phyloP scores from a whole-genome alignment of 2,329 filamentous ascomycete genomes.

The Calonectria hongkongensis region DNA sequence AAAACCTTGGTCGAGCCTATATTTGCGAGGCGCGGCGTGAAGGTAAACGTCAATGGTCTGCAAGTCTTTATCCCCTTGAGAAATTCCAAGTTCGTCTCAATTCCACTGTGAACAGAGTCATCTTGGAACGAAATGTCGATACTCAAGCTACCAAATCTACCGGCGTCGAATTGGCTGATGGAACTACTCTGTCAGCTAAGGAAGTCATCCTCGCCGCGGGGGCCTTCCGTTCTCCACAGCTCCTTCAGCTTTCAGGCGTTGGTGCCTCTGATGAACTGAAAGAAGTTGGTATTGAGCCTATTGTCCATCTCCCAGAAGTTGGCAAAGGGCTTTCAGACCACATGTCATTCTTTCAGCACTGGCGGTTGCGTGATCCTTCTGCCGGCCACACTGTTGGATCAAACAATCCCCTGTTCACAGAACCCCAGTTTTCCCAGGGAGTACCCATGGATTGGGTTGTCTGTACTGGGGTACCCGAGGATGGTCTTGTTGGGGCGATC shows the following conservation, averaged over 20 bases:
- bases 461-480: slow-evolving; percentile 51
- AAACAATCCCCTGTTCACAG: slow-evolving; percentile 58
- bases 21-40: slow-evolving; percentile 53
- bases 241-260: slow-evolving; percentile 69
- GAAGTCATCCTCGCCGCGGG: slow-evolving; percentile 70
- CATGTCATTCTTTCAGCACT: slow-evolving; percentile 53
- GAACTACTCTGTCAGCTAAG: slow-evolving; percentile 48
- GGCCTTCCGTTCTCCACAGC: slow-evolving; percentile 66
- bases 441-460: slow-evolving; percentile 62
- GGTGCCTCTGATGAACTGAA: slow-evolving; percentile 63
- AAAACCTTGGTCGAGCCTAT: slow-evolving; percentile 58
- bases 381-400: slow-evolving; percentile 59
- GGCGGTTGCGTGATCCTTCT: slow-evolving; percentile 58
- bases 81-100: slow-evolving; percentile 51
- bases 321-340: slow-evolving; percentile 64
- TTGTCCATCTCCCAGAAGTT: slow-evolving; percentile 67
- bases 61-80: slow-evolving; percentile 50
- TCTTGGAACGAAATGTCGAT: slow-evolving; percentile 34
- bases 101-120: slow-evolving; percentile 48
- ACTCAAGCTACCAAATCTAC: slow-evolving; percentile 42
- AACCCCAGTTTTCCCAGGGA: slow-evolving; percentile 61
- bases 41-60: slow-evolving; percentile 51
- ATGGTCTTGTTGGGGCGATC: slow-evolving; percentile 57
- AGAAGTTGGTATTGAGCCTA: slow-evolving; percentile 61
- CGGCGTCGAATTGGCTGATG: slow-evolving; percentile 55